Percentiles rank a stretch among this genome's conserved stretches.
phyloP scores from a whole-genome alignment of 371 early-diverging fungal species.

The Haplosporangium sp. region DNA sequence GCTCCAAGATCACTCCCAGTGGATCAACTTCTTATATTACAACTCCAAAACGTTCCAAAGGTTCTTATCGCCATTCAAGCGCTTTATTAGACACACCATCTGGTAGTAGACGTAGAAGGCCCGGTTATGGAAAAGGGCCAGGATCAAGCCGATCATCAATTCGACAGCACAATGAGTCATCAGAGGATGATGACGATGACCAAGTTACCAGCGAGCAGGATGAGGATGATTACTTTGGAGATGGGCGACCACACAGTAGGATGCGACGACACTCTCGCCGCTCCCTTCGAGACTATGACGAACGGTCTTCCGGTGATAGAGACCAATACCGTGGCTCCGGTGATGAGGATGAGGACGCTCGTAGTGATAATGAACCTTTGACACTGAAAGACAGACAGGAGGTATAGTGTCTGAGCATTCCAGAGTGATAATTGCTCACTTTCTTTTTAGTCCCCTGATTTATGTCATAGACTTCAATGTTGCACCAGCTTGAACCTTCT shows the following conservation, averaged over 20 bases:
- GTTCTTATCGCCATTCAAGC: constrained; percentile 34
- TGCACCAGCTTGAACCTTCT: constrained; percentile 1
- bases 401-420: constrained; percentile 45
- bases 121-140: constrained; percentile 15
- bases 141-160: constrained; percentile 48
- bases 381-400: constrained; percentile 81
- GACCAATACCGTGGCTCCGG: constrained; percentile 24
- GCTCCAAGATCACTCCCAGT: constrained; percentile 4
- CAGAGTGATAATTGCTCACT: background rate
- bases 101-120: constrained; percentile 41
- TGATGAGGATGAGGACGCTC: constrained; percentile 53
- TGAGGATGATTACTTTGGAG: constrained; percentile 38
- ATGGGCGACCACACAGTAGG: constrained; percentile 30
- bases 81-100: constrained; percentile 19
- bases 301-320: constrained; percentile 17
- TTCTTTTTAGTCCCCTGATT: background rate
- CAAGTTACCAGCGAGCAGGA: constrained; percentile 22
- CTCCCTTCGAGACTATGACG: constrained; percentile 36
- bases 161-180: constrained; percentile 37
- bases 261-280: constrained; percentile 37
- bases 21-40: constrained; percentile 11
- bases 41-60: constrained; percentile 26
- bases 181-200: constrained; percentile 47
- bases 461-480: too few relatives aligned
- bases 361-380: constrained; percentile 63